phyloP scores from a whole-genome alignment of 164 flowering plant species.

The Buxus sempervirens region DNA sequence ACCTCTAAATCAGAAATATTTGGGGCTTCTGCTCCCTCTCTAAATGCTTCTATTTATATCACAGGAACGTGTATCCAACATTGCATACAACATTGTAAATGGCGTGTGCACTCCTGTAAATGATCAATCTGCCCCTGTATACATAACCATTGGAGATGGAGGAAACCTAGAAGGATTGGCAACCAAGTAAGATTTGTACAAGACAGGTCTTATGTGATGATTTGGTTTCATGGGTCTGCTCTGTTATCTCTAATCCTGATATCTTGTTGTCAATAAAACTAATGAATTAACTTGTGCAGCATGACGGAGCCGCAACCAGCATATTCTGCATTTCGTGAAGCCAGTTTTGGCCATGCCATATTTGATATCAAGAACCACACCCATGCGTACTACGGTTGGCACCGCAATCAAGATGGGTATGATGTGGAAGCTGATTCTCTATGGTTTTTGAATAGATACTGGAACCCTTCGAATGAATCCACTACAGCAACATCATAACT shows the following conservation, averaged over 20 bases:
- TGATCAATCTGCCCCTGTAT: slow-evolving; percentile 77
- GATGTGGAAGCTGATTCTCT: slow-evolving; percentile 62
- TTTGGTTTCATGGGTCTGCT: background rate
- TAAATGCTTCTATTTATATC: background rate
- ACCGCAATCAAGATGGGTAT: slow-evolving; percentile 69
- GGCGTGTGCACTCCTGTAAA: slow-evolving; percentile 53
- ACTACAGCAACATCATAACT: slow-evolving; percentile 8
- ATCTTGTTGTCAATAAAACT: too few relatives aligned
- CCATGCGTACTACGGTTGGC: slow-evolving; percentile 74
- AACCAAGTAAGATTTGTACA: slow-evolving; percentile 50
- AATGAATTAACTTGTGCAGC: slow-evolving; percentile 29
- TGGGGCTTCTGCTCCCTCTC: background rate
- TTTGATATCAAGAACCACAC: slow-evolving; percentile 79
- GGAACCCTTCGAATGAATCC: slow-evolving; percentile 28
- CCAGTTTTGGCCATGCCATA: slow-evolving; percentile 87
- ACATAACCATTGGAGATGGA: slow-evolving; percentile 93
- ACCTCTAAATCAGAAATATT: background rate
- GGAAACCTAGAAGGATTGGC: slow-evolving; percentile 86
- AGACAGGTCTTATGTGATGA: background rate
- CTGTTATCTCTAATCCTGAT: background rate
- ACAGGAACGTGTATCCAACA: slow-evolving; percentile 80
- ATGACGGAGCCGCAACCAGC: slow-evolving; percentile 84
- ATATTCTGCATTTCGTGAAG: slow-evolving; percentile 77
- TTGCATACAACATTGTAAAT: slow-evolving; percentile 65
- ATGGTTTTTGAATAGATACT: slow-evolving; percentile 58